These are phyloP conservation scores for Choanephora cucurbitarum DNA, from an alignment of 371 early-diverging fungal genomes.

Conservation along the genomic window DNA sequence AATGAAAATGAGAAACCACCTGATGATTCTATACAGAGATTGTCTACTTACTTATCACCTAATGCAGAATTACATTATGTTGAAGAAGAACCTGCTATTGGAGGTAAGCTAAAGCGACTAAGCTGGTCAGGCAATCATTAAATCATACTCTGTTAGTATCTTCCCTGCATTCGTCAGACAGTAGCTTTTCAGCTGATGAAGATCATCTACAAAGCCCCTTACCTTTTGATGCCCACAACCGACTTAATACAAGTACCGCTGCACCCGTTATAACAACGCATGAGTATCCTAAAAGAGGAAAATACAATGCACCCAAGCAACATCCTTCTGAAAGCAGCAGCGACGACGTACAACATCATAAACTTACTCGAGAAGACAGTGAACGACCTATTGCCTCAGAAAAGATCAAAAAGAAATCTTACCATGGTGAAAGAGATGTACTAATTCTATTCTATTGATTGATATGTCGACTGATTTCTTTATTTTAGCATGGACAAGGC, in stretches of 20 bases:
- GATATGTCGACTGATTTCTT: neutral
- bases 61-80: slow-evolving; percentile 4
- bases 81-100: slow-evolving; percentile 11
- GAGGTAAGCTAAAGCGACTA: slow-evolving; percentile 9
- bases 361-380: slow-evolving; percentile 53
- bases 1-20: slow-evolving; percentile 37
- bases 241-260: slow-evolving; percentile 34
- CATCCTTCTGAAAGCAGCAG: slow-evolving; percentile 29
- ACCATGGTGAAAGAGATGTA: slow-evolving; percentile 41
- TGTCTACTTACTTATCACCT: neutral
- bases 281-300: slow-evolving; percentile 13
- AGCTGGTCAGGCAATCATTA: neutral
- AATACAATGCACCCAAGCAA: slow-evolving; percentile 4
- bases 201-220: slow-evolving; percentile 25
- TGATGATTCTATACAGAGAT: slow-evolving; percentile 24
- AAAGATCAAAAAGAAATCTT: slow-evolving; percentile 52
- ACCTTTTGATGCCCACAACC: slow-evolving; percentile 23
- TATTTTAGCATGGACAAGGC: slow-evolving; percentile 28
- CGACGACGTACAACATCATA: slow-evolving; percentile 40
- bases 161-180: slow-evolving; percentile 44
- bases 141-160: slow-evolving; percentile 24
- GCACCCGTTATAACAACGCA: slow-evolving; percentile 44
- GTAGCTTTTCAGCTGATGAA: slow-evolving; percentile 39
- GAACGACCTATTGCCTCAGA: slow-evolving; percentile 56
- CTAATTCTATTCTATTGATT: neutral